Base-by-base conservation (phyloP, 2,329 filamentous ascomycete genomes). In the Hirsutella minnesotensis region DNA sequence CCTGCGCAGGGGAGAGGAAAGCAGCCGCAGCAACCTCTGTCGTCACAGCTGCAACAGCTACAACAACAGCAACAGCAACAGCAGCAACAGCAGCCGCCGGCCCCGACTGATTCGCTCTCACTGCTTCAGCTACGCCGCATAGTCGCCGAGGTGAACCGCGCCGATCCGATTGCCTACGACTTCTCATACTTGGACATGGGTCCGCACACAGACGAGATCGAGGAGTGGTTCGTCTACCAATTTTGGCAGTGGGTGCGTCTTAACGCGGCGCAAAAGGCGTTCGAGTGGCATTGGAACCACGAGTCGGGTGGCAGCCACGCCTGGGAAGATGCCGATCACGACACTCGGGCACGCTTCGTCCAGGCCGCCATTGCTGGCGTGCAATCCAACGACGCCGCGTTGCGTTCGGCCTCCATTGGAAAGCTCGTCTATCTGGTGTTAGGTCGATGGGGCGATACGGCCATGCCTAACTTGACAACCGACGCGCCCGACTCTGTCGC, bases 161-260 rank as follows among this genome's bases (percentile, higher is more conserved):
- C 71, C 41, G 83, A 88, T 50, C 75, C 82, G 40, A 69, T 74
- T 36, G 78, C 79, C 10, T 98, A 98, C 68, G 88, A 92, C 47
- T 98, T 95, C 59, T 77, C 76, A 49, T 90, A 90, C 64, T 68
- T 75, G 21, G 84, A 90, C 60, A 74, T 75, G 44, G 80, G 81
- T 19, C 68, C 78, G 1, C 82, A 94, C 53, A 79, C 85, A 16
- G 86, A 92, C 49, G 92, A 98, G 67, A 72, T 98, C 39, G 87
- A 96, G 58, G 92, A 98, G 65, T 98, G 92, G 92, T 98, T 98
- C 63, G 80, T 83, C 42, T 95, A 96, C 63, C 83, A 84, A 53
- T 81, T 87, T 48, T 84, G 85, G 62, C 89, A 96, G 58, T 85
- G 86, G 65, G 74, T 82, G 38, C 81, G 89, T 54, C 69, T 95